phyloP scores from a whole-genome alignment of 2,329 filamentous ascomycete genomes.

The Lachnellula arida region DNA sequence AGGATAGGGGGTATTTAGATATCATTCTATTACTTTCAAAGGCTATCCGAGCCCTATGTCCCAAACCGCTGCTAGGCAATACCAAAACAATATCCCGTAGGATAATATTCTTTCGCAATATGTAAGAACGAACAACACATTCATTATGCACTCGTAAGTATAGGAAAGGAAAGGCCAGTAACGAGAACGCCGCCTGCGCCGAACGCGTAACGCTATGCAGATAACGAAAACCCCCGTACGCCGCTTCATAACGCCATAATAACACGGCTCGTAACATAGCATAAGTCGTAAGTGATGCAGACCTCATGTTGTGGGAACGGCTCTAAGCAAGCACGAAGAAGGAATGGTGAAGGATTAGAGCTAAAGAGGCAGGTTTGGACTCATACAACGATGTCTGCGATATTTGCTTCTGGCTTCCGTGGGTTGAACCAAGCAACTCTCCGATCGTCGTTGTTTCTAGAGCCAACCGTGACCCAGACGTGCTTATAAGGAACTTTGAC shows the following conservation, averaged over 20 bases:
- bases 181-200: constrained; percentile 6
- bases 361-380: background rate
- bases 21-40: background rate
- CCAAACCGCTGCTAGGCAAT: background rate
- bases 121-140: background rate
- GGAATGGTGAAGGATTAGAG: background rate
- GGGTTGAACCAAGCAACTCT: constrained; percentile 33
- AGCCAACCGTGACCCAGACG: constrained; percentile 66
- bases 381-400: constrained; percentile 28
- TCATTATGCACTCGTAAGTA: background rate
- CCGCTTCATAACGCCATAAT: background rate
- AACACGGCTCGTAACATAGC: background rate
- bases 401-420: constrained; percentile 24
- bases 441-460: constrained; percentile 51
- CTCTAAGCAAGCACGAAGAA: background rate
- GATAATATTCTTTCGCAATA: background rate
- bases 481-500: constrained; percentile 54
- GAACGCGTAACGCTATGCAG: constrained; percentile 16
- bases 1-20: background rate
- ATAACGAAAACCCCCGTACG: background rate
- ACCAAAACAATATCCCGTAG: background rate
- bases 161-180: background rate
- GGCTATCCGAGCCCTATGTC: background rate
- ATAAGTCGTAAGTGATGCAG: background rate
- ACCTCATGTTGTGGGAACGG: background rate